phyloP scores from a whole-genome alignment of 2,329 filamentous ascomycete species.

The Ceratocystiopsis sp. region DNA sequence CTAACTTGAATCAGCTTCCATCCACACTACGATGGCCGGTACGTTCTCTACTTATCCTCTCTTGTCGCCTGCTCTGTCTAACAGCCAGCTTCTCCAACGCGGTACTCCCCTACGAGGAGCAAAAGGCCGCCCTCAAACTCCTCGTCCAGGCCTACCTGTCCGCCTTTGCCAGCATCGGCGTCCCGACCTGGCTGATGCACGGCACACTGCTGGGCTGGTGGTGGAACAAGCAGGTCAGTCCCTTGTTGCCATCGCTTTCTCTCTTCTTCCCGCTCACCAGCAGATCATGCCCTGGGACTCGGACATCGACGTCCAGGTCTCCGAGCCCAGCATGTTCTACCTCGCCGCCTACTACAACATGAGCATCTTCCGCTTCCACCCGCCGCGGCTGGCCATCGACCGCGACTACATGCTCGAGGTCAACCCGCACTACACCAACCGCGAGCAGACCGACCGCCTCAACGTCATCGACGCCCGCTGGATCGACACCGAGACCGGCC shows the following conservation, averaged over 20 bases:
- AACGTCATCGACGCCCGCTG: slow-evolving; percentile 32
- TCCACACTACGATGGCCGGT: slow-evolving; percentile 21
- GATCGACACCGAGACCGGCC: slow-evolving; percentile 28
- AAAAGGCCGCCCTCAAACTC: slow-evolving; percentile 42
- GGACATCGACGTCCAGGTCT: slow-evolving; percentile 61
- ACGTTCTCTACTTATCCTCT: slow-evolving; percentile 1
- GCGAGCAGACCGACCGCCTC: slow-evolving; percentile 19
- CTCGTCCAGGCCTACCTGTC: slow-evolving; percentile 57
- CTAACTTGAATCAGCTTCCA: slow-evolving; percentile 15
- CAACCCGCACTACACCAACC: slow-evolving; percentile 24
- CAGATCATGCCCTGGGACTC: slow-evolving; percentile 54
- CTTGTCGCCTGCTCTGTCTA: not conserved
- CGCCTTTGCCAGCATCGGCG: slow-evolving; percentile 44
- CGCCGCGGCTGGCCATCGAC: slow-evolving; percentile 20
- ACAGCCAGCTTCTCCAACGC: slow-evolving; percentile 19
- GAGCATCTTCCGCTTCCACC: slow-evolving; percentile 27
- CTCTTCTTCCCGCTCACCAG: not conserved
- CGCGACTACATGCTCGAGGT: slow-evolving; percentile 32
- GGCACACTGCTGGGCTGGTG: slow-evolving; percentile 77
- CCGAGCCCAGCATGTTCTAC: slow-evolving; percentile 45
- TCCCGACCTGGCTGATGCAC: slow-evolving; percentile 73
- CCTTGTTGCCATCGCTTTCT: not conserved
- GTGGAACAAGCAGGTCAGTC: slow-evolving; percentile 47
- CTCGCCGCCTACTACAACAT: slow-evolving; percentile 52
- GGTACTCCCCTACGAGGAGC: slow-evolving; percentile 33